phyloP scores from a whole-genome alignment of 495 filamentous ascomycete genomes.

The Talaromyces wortmannii region DNA sequence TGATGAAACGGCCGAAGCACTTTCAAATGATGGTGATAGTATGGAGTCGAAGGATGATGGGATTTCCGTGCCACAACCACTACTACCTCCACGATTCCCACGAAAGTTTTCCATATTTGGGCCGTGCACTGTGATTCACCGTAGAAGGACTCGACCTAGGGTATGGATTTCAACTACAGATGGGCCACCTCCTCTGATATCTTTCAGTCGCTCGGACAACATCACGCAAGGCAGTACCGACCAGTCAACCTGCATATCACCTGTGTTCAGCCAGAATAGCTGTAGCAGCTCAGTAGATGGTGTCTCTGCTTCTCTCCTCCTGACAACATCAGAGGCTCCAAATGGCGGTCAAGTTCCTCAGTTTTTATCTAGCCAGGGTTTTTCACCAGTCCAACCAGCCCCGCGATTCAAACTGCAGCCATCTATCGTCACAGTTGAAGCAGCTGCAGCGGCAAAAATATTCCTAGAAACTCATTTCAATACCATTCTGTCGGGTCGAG shows the following conservation, averaged over 20 bases:
- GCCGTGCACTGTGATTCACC: constrained; percentile 48
- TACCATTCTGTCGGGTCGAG: constrained; percentile 44
- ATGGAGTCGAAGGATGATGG: constrained; percentile 6
- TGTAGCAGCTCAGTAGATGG: constrained; percentile 2
- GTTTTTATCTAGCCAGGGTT: neutral
- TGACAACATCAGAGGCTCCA: neutral
- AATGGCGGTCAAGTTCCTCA: neutral
- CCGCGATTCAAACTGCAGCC: constrained; percentile 22
- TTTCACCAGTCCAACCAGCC: neutral
- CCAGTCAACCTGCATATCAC: constrained; percentile 23
- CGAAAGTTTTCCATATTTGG: constrained; percentile 44
- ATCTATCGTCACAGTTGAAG: constrained; percentile 71
- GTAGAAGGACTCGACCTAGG: constrained; percentile 33
- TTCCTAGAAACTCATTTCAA: constrained; percentile 83
- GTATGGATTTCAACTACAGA: constrained; percentile 29
- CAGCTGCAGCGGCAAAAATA: constrained; percentile 71
- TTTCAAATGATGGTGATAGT: neutral
- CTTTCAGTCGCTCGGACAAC: constrained; percentile 16
- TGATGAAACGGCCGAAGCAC: neutral
- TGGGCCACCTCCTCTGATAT: constrained; percentile 6
- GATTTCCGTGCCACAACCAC: constrained; percentile 12
- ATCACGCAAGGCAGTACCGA: constrained; percentile 29
- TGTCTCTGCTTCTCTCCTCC: constrained; percentile 1
- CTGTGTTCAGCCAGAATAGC: constrained; percentile 4
- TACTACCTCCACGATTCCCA: constrained; percentile 36